phyloP scores from a whole-genome alignment of 352 stramenopile species.

The Elongisporangium senticosum region DNA sequence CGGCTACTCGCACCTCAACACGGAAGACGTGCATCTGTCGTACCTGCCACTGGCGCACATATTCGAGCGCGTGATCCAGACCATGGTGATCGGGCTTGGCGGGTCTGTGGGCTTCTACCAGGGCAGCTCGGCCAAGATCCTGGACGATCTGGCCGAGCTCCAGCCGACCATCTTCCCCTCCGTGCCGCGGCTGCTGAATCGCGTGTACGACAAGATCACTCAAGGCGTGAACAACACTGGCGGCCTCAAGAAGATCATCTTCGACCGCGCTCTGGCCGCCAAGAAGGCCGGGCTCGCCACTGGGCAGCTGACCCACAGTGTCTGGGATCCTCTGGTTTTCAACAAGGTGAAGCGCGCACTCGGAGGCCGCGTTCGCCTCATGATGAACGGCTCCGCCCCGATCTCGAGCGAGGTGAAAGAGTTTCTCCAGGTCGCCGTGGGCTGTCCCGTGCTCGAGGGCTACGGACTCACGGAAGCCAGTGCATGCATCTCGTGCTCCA shows the following conservation, averaged over 20 bases:
- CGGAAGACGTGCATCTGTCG: conserved; percentile 69
- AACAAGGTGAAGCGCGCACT: conserved; percentile 91
- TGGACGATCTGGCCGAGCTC: conserved; percentile 90
- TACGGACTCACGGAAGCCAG: conserved; percentile 93
- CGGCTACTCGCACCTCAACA: conserved; percentile 18
- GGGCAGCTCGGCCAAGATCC: conserved; percentile 80
- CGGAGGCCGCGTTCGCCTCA: conserved; percentile 84
- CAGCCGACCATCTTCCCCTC: conserved; percentile 88
- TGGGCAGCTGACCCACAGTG: conserved; percentile 34
- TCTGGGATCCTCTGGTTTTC: conserved; percentile 96
- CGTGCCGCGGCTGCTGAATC: conserved; percentile 93
- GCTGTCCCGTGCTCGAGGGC: conserved; percentile 88
- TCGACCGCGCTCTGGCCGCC: conserved; percentile 72
- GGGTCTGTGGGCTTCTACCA: conserved; percentile 90
- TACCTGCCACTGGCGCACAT: conserved; percentile 95
- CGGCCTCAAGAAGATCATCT: conserved; percentile 87
- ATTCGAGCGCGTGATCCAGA: conserved; percentile 82
- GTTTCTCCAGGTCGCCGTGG: conserved; percentile 93
- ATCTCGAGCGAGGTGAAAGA: conserved; percentile 90
- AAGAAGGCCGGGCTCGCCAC: conserved; percentile 65
- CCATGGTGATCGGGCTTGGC: conserved; percentile 52
- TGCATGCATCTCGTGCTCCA: conserved; percentile 31
- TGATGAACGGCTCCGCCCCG: conserved; percentile 93
- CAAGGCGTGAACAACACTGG: conserved; percentile 60
- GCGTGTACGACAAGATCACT: conserved; percentile 93